These are phyloP conservation scores for Aspergillus pseudotamarii DNA, from an alignment of 2,329 filamentous ascomycete genomes.

Conservation along the genomic window DNA sequence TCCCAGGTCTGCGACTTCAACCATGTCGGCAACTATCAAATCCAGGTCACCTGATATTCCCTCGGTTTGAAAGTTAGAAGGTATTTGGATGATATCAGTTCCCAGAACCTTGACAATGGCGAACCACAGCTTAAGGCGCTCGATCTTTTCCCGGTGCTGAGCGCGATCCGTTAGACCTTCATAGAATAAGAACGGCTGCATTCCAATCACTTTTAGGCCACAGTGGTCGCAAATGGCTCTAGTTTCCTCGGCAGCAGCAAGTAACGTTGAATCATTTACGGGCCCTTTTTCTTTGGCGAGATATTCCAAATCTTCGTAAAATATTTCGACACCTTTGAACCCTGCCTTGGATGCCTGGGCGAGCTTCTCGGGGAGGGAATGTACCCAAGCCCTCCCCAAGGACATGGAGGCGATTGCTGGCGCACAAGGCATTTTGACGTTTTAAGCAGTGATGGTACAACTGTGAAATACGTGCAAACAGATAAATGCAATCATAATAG, in stretches of 20 bases:
- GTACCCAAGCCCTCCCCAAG: slow-evolving; percentile 70
- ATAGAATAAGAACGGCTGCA: slow-evolving; percentile 78
- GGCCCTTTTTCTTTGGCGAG: slow-evolving; percentile 52
- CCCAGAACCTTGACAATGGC: slow-evolving; percentile 63
- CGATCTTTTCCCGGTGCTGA: slow-evolving; percentile 58
- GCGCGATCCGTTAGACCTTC: slow-evolving; percentile 68
- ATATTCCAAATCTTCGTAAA: slow-evolving; percentile 76
- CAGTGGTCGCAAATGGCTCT: slow-evolving; percentile 46
- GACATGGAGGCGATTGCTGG: slow-evolving; percentile 75
- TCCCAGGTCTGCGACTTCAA: slow-evolving; percentile 61
- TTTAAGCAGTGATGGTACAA: neutral
- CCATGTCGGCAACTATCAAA: slow-evolving; percentile 45
- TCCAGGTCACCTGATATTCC: slow-evolving; percentile 52
- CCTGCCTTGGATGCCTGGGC: slow-evolving; percentile 65
- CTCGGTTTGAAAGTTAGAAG: slow-evolving; percentile 64
- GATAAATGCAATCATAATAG: neutral
- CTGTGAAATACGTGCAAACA: neutral
- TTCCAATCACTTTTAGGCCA: slow-evolving; percentile 45
- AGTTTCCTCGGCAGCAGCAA: slow-evolving; percentile 62
- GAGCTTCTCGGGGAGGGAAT: slow-evolving; percentile 67
- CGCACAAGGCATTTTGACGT: slow-evolving; percentile 3
- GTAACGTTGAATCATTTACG: slow-evolving; percentile 49
- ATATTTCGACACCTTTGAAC: slow-evolving; percentile 72
- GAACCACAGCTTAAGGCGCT: slow-evolving; percentile 69
- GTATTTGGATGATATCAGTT: slow-evolving; percentile 73